Conservation (phyloP, 1,284 basidiomycete species). For the Rhodofomes roseus region DNA sequence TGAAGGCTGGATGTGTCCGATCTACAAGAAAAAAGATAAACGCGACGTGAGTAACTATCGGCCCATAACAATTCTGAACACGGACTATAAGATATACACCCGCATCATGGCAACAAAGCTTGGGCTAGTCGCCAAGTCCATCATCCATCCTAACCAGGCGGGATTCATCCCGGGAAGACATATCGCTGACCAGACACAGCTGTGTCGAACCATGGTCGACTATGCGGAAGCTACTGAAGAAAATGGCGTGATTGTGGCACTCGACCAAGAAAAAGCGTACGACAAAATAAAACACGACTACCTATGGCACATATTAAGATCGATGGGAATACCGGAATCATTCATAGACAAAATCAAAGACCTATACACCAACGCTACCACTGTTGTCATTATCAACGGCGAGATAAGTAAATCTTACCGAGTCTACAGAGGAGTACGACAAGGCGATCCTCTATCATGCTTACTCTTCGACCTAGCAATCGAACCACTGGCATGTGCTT, state of each 20-base stretch:
- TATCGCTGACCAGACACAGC: conserved; percentile 22
- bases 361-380: not conserved
- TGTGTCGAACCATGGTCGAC: conserved; percentile 18
- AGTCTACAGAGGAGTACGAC: conserved; percentile 25
- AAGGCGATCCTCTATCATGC: conserved; percentile 35
- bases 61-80: conserved; percentile 31
- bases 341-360: conserved; percentile 12
- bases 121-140: conserved; percentile 4
- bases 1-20: conserved; percentile 31
- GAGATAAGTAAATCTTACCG: conserved; percentile 13
- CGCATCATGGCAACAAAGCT: conserved; percentile 18
- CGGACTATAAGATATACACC: conserved; percentile 29
- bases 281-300: conserved; percentile 25
- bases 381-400: conserved; percentile 26
- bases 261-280: conserved; percentile 20
- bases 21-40: conserved; percentile 33
- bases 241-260: conserved; percentile 24
- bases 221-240: conserved; percentile 20
- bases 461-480: conserved; percentile 35
- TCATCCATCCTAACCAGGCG: conserved; percentile 26
- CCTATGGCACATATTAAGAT: conserved; percentile 21
- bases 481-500: conserved; percentile 19
- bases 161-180: conserved; percentile 25
- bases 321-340: conserved; percentile 14
- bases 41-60: conserved; percentile 27